These are phyloP conservation scores for Penicillium nordicum DNA, from an alignment of 2,329 filamentous ascomycete species.

Conservation along the genomic window DNA sequence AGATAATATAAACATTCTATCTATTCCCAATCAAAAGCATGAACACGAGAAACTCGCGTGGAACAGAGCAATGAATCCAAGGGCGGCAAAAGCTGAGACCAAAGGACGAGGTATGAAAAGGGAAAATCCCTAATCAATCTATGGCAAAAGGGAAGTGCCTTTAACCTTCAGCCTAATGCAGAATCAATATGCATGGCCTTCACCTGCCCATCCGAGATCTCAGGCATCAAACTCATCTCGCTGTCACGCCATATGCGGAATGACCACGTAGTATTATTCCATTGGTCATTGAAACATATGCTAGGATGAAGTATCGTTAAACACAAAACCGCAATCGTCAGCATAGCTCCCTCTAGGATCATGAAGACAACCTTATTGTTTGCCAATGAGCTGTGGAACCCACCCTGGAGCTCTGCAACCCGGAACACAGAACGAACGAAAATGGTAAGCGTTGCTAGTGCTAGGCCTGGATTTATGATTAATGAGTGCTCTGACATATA, in stretches of 20 bases:
- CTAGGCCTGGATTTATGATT: neutral
- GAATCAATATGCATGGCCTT: neutral
- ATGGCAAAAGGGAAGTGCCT: neutral
- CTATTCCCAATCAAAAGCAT: neutral
- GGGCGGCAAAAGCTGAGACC: neutral
- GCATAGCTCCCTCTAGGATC: constrained; percentile 52
- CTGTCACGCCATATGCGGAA: neutral
- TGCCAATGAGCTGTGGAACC: constrained; percentile 47
- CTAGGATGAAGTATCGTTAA: neutral
- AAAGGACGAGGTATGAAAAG: neutral
- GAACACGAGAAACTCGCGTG: neutral
- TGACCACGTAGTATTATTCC: neutral
- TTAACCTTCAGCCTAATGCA: neutral
- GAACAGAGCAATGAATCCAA: neutral
- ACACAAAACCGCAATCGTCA: constrained; percentile 24
- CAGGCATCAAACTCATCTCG: neutral
- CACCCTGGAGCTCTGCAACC: constrained; percentile 49
- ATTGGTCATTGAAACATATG: neutral
- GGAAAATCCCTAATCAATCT: neutral
- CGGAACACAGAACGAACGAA: constrained; percentile 49
- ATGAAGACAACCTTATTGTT: constrained; percentile 50
- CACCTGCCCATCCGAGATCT: neutral
- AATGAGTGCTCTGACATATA: neutral
- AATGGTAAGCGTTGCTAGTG: constrained; percentile 27
- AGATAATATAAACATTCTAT: neutral